Conservation (phyloP, 257 asterid species). For the Cinchona pubescens region DNA sequence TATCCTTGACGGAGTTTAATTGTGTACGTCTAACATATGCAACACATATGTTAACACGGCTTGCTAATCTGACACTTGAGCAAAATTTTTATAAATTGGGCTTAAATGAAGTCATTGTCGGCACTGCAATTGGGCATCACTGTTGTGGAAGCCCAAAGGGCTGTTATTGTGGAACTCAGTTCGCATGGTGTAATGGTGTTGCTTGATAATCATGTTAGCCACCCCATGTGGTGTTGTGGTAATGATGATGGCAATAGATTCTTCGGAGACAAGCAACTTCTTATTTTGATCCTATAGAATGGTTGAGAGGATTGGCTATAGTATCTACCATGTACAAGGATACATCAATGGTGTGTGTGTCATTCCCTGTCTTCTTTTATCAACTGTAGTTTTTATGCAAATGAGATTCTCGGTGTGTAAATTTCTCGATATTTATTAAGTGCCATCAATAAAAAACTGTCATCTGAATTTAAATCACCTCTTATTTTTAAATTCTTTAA, state of each 20-base stretch:
- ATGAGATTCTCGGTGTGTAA: too few species aligned
- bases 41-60: slow-evolving; percentile 50
- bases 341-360: slow-evolving; percentile 36
- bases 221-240: slow-evolving; percentile 64
- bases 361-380: too few species aligned
- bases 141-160: slow-evolving; percentile 45
- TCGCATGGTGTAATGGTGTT: slow-evolving; percentile 43
- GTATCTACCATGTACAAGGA: slow-evolving; percentile 39
- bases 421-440: too few species aligned
- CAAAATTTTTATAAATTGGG: slow-evolving; percentile 16
- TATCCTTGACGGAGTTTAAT: slow-evolving; percentile 53
- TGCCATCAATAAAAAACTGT: too few species aligned
- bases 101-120: slow-evolving; percentile 26
- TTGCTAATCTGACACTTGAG: slow-evolving; percentile 26
- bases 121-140: slow-evolving; percentile 31
- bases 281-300: slow-evolving; percentile 52
- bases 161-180: slow-evolving; percentile 41
- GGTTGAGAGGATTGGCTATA: slow-evolving; percentile 44
- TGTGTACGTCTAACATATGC: slow-evolving; percentile 73
- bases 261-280: slow-evolving; percentile 53
- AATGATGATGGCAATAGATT: slow-evolving; percentile 62
- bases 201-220: slow-evolving; percentile 61
- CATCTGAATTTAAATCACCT: too few species aligned
- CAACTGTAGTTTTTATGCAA: too few species aligned
- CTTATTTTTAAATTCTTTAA: too few species aligned